A percentile compares a stretch with the other conserved stretches of the same genome.
phyloP scores from a whole-genome alignment of 2,329 filamentous ascomycete species.

The Colletotrichum sp. region DNA sequence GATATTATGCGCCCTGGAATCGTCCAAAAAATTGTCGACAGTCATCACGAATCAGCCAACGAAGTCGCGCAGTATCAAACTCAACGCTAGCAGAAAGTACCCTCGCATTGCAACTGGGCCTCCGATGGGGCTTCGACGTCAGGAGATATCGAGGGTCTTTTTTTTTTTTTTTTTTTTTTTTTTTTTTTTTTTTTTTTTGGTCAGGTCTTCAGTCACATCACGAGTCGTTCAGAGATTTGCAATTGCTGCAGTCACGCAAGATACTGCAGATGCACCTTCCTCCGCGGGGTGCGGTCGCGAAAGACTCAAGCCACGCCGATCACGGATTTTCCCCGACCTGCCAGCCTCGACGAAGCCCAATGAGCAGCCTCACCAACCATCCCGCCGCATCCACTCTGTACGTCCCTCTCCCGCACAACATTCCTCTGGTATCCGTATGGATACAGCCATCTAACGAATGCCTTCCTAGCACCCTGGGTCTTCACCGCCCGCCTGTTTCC shows the following conservation, averaged over 20 bases:
- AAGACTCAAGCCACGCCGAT: background rate
- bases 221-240: background rate
- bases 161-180: background rate
- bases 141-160: background rate
- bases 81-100: background rate
- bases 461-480: background rate
- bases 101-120: background rate
- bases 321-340: background rate
- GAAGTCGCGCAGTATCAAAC: background rate
- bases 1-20: background rate
- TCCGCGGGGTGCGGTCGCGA: background rate
- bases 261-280: background rate
- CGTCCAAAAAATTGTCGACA: background rate
- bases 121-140: background rate
- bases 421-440: too few relatives aligned
- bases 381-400: background rate
- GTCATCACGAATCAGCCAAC: background rate
- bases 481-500: background rate
- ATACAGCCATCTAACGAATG: background rate
- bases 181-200: background rate
- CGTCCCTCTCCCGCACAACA: background rate
- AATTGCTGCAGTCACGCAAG: background rate
- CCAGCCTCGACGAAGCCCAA: background rate
- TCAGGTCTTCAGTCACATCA: background rate
- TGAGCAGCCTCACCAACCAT: constrained; percentile 4